Percentiles rank a stretch among this genome's conserved stretches.
Evolutionary conservation across 2,329 filamentous ascomycete genomes (phyloP).

Genomic region (Ophiostoma montium): DNA sequence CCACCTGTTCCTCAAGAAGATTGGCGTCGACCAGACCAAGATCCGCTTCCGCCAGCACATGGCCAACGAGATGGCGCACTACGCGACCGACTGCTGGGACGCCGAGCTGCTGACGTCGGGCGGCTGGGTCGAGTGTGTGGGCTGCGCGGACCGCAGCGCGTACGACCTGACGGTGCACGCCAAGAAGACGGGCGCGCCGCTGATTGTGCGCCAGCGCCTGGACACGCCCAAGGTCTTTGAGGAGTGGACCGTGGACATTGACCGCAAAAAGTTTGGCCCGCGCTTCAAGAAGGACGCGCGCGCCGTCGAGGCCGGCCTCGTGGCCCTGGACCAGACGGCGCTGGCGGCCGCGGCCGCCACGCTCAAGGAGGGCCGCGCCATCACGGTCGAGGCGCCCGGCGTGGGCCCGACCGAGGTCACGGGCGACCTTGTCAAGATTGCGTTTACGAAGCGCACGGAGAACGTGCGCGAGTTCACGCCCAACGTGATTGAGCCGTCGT

Average conservation of each 20-base stretch:
- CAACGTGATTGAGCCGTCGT: slow-evolving; percentile 94
- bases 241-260: slow-evolving; percentile 75
- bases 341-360: slow-evolving; percentile 66
- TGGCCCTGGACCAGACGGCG: slow-evolving; percentile 63
- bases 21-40: slow-evolving; percentile 78
- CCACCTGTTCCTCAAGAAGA: slow-evolving; percentile 73
- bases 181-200: slow-evolving; percentile 77
- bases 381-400: slow-evolving; percentile 58
- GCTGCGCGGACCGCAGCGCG: slow-evolving; percentile 76
- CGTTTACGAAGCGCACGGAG: slow-evolving; percentile 69
- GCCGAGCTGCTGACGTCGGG: slow-evolving; percentile 82
- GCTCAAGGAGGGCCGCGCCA: slow-evolving; percentile 58
- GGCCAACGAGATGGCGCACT: slow-evolving; percentile 67
- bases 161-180: slow-evolving; percentile 89
- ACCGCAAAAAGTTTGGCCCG: slow-evolving; percentile 94
- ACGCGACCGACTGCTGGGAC: slow-evolving; percentile 96
- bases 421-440: slow-evolving; percentile 69
- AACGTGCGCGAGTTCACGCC: slow-evolving; percentile 84
- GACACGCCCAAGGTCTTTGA: slow-evolving; percentile 66
- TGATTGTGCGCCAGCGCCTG: slow-evolving; percentile 72
- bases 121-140: slow-evolving; percentile 97
- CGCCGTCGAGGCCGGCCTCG: slow-evolving; percentile 65
- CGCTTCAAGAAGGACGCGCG: slow-evolving; percentile 91
- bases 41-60: slow-evolving; percentile 96
- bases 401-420: slow-evolving; percentile 54